A percentile compares a stretch with the other conserved stretches of the same genome.
phyloP scores from a whole-genome alignment of 2,329 filamentous ascomycete genomes.

The Ramichloridium luteum region DNA sequence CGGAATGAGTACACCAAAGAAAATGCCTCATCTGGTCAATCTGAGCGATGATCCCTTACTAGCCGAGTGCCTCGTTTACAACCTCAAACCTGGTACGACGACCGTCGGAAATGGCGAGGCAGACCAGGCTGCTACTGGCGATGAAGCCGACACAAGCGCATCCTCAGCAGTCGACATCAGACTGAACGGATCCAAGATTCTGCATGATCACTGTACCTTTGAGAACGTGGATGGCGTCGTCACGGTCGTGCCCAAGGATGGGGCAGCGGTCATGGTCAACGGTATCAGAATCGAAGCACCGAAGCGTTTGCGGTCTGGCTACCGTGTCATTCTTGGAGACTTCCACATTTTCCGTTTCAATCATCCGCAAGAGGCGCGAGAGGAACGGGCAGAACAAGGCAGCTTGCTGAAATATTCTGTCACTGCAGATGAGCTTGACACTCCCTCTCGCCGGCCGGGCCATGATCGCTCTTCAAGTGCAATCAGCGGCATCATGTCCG shows the following conservation, averaged over 20 bases:
- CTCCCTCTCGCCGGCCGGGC: conserved; percentile 46
- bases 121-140: conserved; percentile 37
- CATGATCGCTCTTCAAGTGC: conserved; percentile 57
- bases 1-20: conserved; percentile 89
- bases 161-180: conserved; percentile 67
- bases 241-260: conserved; percentile 77
- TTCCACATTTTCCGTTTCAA: conserved; percentile 99
- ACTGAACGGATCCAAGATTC: conserved; percentile 83
- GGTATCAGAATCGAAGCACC: conserved; percentile 79
- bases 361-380: conserved; percentile 87
- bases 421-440: conserved; percentile 50
- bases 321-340: conserved; percentile 88
- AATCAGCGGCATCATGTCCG: conserved; percentile 67
- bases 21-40: conserved; percentile 98
- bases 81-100: conserved; percentile 88
- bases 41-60: conserved; percentile 70
- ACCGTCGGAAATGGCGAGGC: conserved; percentile 91
- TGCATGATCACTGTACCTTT: conserved; percentile 85
- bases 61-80: conserved; percentile 94
- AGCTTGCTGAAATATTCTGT: conserved; percentile 78
- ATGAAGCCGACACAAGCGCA: conserved; percentile 6
- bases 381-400: conserved; percentile 64
- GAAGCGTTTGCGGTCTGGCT: conserved; percentile 77
- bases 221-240: conserved; percentile 89
- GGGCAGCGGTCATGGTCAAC: conserved; percentile 97